phyloP scores from a whole-genome alignment of 257 asterid species.

The Solanum microdontum region DNA sequence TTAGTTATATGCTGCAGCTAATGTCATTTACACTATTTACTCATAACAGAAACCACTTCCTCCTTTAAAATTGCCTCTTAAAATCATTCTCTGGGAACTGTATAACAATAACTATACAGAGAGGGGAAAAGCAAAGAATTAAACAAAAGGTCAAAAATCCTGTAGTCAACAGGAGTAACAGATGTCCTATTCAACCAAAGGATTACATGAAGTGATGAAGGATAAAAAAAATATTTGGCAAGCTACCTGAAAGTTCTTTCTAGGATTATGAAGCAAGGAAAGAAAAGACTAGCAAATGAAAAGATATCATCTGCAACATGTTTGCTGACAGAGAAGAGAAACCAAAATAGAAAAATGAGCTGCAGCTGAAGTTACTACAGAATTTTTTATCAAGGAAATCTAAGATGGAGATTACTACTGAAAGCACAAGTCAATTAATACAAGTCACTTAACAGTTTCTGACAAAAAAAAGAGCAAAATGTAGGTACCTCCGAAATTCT shows the following conservation, averaged over 20 bases:
- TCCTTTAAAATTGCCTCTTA: not conserved
- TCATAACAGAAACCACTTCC: not conserved
- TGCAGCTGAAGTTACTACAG: not conserved
- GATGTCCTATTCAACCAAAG: not conserved
- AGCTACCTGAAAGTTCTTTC: not conserved
- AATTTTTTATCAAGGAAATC: not conserved
- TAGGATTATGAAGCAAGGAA: not conserved
- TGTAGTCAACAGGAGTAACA: not conserved
- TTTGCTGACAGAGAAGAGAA: not conserved
- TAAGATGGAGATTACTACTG: not conserved
- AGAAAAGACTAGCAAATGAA: not conserved
- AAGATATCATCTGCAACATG: not conserved
- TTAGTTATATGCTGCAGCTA: not conserved
- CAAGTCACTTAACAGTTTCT: not conserved
- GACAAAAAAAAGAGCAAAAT: not conserved
- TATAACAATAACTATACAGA: not conserved
- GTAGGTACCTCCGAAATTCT: constrained; percentile 78
- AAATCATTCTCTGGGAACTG: not conserved
- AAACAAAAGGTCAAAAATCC: not conserved
- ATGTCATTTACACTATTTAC: not conserved
- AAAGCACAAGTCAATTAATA: not conserved
- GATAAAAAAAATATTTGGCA: not conserved
- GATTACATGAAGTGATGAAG: not conserved
- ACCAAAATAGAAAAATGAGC: not conserved
- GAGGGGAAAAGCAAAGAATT: not conserved